A percentile compares a stretch with the other conserved stretches of the same genome.
Evolutionary conservation across 2,329 filamentous ascomycete species (phyloP).

Genomic region (Xylaria sp.): DNA sequence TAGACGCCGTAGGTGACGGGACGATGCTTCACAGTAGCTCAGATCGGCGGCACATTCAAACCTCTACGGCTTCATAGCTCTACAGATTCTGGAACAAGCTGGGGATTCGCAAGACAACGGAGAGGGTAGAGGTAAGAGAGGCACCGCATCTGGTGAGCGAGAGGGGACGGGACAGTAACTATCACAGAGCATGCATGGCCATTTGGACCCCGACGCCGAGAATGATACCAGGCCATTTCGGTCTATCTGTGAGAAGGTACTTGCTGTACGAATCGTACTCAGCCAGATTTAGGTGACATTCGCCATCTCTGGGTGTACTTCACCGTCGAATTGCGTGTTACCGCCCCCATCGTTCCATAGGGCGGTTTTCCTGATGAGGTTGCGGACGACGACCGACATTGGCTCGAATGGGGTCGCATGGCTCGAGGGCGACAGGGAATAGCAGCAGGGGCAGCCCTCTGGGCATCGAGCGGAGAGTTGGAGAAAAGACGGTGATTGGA

Average conservation of each 20-base stretch:
- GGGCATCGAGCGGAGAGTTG: slow-evolving; percentile 43
- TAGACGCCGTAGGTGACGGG: slow-evolving; percentile 57
- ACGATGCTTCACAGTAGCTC: slow-evolving; percentile 49
- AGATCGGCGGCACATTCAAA: slow-evolving; percentile 40
- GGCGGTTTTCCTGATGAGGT: slow-evolving; percentile 42
- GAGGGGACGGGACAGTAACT: not conserved
- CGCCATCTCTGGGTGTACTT: slow-evolving; percentile 37
- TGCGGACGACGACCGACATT: slow-evolving; percentile 37
- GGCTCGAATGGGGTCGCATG: slow-evolving; percentile 18
- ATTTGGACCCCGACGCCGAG: slow-evolving; percentile 10
- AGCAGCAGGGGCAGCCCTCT: slow-evolving; percentile 28
- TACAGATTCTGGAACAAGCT: slow-evolving; percentile 39
- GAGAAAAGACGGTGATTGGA: slow-evolving; percentile 46
- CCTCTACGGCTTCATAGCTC: slow-evolving; percentile 17
- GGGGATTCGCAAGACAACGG: slow-evolving; percentile 33
- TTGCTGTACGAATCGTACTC: not conserved
- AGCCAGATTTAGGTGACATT: not conserved
- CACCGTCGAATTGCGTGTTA: slow-evolving; percentile 13
- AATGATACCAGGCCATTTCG: slow-evolving; percentile 6
- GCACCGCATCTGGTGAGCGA: slow-evolving; percentile 15
- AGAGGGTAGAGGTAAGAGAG: not conserved
- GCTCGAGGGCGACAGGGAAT: slow-evolving; percentile 27
- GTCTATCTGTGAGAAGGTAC: not conserved
- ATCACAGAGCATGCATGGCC: not conserved
- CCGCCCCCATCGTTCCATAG: slow-evolving; percentile 41